A percentile compares a stretch with the other conserved stretches of the same genome.
These are phyloP conservation scores for Crithidia expoeki DNA, from an alignment of 208 protist genomes.

Conservation along the genomic window DNA sequence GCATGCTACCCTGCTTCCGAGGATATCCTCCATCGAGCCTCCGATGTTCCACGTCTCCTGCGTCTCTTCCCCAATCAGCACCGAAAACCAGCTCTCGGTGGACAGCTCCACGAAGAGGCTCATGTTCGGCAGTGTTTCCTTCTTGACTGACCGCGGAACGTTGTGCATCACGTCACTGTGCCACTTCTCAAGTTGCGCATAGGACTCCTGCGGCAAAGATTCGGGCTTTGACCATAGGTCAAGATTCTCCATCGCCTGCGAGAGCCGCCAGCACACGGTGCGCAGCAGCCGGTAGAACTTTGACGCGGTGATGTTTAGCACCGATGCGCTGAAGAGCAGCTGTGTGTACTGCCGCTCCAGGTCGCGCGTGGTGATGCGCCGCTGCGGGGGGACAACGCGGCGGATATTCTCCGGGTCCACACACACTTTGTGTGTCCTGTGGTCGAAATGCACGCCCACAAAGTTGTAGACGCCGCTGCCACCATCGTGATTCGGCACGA, in stretches of 20 bases:
- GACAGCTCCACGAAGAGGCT: conserved; percentile 18
- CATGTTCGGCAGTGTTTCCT: conserved; percentile 7
- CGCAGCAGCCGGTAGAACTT: conserved; percentile 13
- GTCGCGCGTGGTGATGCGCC: conserved; percentile 14
- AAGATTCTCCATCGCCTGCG: not conserved
- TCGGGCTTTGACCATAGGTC: not conserved
- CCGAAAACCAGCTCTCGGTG: conserved; percentile 2
- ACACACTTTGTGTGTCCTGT: conserved; percentile 11
- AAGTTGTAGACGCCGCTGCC: conserved; percentile 7
- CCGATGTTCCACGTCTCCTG: conserved; percentile 27
- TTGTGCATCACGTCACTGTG: conserved; percentile 6
- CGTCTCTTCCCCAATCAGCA: conserved; percentile 22
- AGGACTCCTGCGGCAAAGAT: conserved; percentile 2
- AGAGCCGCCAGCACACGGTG: conserved; percentile 4
- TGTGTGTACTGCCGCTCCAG: conserved; percentile 29
- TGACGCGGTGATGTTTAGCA: conserved; percentile 5
- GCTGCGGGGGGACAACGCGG: conserved; percentile 2
- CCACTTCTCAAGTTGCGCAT: conserved; percentile 16
- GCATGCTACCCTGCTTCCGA: conserved; percentile 5
- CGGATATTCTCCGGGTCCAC: conserved; percentile 3
- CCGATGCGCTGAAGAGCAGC: conserved; percentile 20
- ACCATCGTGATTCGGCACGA: not conserved
- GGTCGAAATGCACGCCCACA: conserved; percentile 18
- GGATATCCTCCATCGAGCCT: conserved; percentile 16
- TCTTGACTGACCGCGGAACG: conserved; percentile 1